A percentile compares a stretch with the other conserved stretches of the same genome.
These are phyloP conservation scores for Sarocladiaceae sp. DNA, from an alignment of 2,329 filamentous ascomycete genomes.

Conservation along the genomic window DNA sequence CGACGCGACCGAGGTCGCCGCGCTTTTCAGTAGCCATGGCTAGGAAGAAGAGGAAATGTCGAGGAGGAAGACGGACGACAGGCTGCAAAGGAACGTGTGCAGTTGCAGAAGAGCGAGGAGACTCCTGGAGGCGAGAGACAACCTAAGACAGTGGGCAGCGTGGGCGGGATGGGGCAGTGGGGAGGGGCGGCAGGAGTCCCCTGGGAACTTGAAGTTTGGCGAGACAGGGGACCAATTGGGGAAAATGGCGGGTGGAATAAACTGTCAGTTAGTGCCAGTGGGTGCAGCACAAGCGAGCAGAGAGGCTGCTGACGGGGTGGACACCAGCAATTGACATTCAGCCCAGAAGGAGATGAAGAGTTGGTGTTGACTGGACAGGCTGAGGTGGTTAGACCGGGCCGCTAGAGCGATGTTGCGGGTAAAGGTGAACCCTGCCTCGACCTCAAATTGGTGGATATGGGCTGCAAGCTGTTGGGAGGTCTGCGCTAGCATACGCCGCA, in stretches of 20 bases:
- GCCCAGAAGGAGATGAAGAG: no score
- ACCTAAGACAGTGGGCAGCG: neutral
- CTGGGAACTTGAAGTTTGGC: neutral
- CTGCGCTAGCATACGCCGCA: no score
- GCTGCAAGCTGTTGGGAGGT: no score
- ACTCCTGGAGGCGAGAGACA: neutral
- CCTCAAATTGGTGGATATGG: neutral
- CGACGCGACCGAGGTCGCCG: constrained; percentile 59
- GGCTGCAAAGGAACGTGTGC: neutral
- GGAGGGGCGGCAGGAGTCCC: neutral
- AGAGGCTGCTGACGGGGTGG: no score
- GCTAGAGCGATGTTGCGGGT: constrained; percentile 1
- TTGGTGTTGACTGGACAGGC: no score
- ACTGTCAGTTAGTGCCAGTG: no score
- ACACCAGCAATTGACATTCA: no score
- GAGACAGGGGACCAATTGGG: neutral
- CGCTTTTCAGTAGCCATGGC: constrained; percentile 26
- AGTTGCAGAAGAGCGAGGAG: neutral
- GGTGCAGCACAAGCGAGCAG: no score
- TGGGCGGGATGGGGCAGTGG: neutral
- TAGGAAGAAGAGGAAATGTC: neutral
- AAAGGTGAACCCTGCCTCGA: neutral
- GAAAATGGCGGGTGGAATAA: neutral
- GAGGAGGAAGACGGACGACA: neutral
- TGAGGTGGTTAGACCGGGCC: constrained; percentile 5